These are phyloP conservation scores for Daedaleopsis nitida DNA, from an alignment of 768 basidiomycete genomes.

Conservation along the genomic window DNA sequence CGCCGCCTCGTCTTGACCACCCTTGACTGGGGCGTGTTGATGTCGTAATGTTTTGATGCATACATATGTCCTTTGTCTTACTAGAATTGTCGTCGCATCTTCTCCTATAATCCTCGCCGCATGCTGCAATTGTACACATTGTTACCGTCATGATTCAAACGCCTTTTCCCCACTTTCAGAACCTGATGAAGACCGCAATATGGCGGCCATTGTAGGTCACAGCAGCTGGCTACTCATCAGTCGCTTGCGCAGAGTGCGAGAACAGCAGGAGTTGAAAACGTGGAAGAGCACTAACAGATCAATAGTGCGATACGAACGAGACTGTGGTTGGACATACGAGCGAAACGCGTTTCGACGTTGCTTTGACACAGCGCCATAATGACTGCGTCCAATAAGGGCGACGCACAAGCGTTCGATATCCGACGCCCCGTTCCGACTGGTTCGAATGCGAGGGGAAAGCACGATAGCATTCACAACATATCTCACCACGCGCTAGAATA, in stretches of 20 bases:
- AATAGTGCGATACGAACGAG: no score
- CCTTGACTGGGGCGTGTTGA: constrained; percentile 20
- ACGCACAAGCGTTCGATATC: no score
- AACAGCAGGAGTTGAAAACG: no score
- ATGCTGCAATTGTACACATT: constrained; percentile 20
- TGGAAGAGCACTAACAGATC: no score
- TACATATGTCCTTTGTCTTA: constrained; percentile 2
- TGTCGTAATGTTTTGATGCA: constrained; percentile 8
- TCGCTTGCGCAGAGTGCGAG: no score
- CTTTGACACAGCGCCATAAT: background rate
- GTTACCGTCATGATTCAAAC: background rate
- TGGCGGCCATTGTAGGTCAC: no score
- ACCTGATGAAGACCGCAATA: no score
- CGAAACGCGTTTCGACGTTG: background rate
- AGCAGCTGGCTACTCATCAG: no score
- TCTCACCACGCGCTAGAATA: constrained; percentile 11
- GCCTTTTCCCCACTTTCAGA: no score
- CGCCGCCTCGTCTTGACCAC: no score
- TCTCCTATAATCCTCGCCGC: constrained; percentile 10
- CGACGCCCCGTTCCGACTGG: no score
- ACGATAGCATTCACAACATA: background rate
- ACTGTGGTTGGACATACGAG: no score
- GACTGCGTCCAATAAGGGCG: background rate
- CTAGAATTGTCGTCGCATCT: constrained; percentile 20
- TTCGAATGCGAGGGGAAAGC: constrained; percentile 4